Evolutionary conservation across 2,329 filamentous ascomycete genomes (phyloP), one percentile per base, ranked within the genome.

Genomic region (Aspergillus texensis): DNA sequence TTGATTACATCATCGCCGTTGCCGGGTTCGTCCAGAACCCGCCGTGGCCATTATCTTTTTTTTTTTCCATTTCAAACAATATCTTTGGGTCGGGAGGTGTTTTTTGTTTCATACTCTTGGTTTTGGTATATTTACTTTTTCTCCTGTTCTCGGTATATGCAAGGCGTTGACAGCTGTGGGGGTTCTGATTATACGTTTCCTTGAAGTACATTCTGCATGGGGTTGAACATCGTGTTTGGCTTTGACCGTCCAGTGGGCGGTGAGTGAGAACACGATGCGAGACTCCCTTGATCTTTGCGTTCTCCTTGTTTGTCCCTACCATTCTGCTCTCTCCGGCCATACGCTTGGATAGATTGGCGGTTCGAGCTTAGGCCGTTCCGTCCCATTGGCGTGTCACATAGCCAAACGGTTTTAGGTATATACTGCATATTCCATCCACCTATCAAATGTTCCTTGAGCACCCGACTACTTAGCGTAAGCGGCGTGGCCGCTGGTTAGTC

Each of bases 81-180:
- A 52, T 58, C 46, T 63, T 53, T 61, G 62, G 64, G 60, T 65
- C 67, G 61, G 65, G 62, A 52, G 53, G 50, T 60, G 52, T 63
- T 58, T 55, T 56, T 62, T 56, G 34, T 56, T 54, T 55, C n/a
- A 28, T 24, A 39, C 3, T 32, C 30, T 53, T 55, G 30, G 24
- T 24, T 39, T 57, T 61, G 52, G 28, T 57, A 54, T 32, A 46
- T 34, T 61, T 58, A 53, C 30, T 46, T 48, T 50, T 63, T 53
- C 41, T 61, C 55, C 59, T 56, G 57, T 64, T 62, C 65, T 52
- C 21, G 32, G 52, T 55, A 64, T 67, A 61, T 65, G 68, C 69
- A 67, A 68, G 72, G 74, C 74, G 73, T 75, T 72, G 62, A 66
- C 41, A 60, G 58, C 57, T 62, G 26, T 54, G 64, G 61, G 69